Conservation (phyloP, 1,284 basidiomycete genomes). For the Irpex rosettiformis region DNA sequence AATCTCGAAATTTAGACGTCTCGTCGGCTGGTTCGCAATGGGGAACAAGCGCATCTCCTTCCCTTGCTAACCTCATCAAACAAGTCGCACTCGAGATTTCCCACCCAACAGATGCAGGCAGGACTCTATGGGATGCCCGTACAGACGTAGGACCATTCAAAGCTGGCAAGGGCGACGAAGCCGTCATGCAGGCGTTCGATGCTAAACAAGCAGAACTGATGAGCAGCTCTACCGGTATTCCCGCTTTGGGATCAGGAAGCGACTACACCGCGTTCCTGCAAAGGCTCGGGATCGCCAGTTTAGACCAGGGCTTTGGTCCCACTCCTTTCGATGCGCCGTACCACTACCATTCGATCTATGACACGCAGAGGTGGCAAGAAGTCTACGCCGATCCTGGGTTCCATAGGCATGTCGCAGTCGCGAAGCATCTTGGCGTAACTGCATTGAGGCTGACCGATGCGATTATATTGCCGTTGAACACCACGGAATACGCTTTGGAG, state of each 20-base stretch:
- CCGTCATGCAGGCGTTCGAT: slow-evolving; percentile 19
- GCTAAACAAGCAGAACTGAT: slow-evolving; percentile 25
- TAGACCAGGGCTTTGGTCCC: slow-evolving; percentile 47
- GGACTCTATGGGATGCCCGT: slow-evolving; percentile 66
- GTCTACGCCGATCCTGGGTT: slow-evolving; percentile 74
- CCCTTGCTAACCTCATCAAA: slow-evolving; percentile 74
- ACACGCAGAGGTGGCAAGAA: slow-evolving; percentile 71
- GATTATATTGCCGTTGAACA: slow-evolving; percentile 68
- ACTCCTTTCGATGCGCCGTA: slow-evolving; percentile 60
- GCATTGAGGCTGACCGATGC: slow-evolving; percentile 60
- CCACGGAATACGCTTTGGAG: slow-evolving; percentile 63
- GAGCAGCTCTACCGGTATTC: slow-evolving; percentile 25
- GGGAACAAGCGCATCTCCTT: slow-evolving; percentile 58
- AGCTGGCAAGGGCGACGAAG: slow-evolving; percentile 29
- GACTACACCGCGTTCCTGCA: slow-evolving; percentile 85
- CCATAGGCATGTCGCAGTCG: slow-evolving; percentile 63
- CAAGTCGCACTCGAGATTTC: slow-evolving; percentile 63
- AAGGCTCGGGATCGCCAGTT: slow-evolving; percentile 52
- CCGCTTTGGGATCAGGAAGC: slow-evolving; percentile 53
- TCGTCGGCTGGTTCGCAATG: slow-evolving; percentile 72
- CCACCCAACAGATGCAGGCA: slow-evolving; percentile 54
- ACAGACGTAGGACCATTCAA: slow-evolving; percentile 52
- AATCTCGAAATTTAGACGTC: slow-evolving; percentile 38
- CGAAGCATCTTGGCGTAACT: slow-evolving; percentile 64
- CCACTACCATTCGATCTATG: slow-evolving; percentile 78